A percentile compares a stretch with the other conserved stretches of the same genome.
Conservation (phyloP, 768 basidiomycete genomes). For the Lactarius hengduanensis region DNA sequence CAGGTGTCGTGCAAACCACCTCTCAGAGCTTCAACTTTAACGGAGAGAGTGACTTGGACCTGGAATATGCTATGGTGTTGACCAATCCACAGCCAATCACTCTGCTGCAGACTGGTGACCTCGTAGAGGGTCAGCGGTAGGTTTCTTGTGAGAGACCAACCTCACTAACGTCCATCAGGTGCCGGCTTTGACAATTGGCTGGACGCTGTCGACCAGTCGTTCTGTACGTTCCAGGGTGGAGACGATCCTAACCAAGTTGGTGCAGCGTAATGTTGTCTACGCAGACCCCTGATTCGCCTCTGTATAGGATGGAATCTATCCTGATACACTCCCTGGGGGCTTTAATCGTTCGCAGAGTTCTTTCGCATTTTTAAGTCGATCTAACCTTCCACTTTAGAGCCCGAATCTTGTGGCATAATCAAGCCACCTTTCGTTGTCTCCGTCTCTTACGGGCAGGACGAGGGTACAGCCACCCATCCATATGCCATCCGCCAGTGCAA, state of each 20-base stretch:
- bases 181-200: conserved; percentile 27
- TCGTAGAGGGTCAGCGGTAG: conserved; percentile 8
- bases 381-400: conserved; percentile 24
- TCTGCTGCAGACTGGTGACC: conserved; percentile 40
- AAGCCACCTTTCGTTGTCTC: conserved; percentile 41
- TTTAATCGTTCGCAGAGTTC: conserved; percentile 34
- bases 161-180: conserved; percentile 2
- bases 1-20: conserved; percentile 44
- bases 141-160: conserved; percentile 33
- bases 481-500: conserved; percentile 44
- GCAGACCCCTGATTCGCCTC: neutral
- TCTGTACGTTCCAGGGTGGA: conserved; percentile 24
- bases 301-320: conserved; percentile 36
- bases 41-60: conserved; percentile 70
- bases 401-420: conserved; percentile 41
- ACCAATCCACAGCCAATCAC: conserved; percentile 38
- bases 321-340: conserved; percentile 38
- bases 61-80: conserved; percentile 64
- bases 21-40: conserved; percentile 48
- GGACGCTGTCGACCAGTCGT: conserved; percentile 26
- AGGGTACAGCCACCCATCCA: conserved; percentile 37
- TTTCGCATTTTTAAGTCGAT: neutral
- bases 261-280: neutral
- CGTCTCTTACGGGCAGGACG: conserved; percentile 42
- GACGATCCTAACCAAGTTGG: conserved; percentile 3